Evolutionary conservation across 1,284 basidiomycete genomes (phyloP).

Genomic region (Ustanciosporium gigantosporum): DNA sequence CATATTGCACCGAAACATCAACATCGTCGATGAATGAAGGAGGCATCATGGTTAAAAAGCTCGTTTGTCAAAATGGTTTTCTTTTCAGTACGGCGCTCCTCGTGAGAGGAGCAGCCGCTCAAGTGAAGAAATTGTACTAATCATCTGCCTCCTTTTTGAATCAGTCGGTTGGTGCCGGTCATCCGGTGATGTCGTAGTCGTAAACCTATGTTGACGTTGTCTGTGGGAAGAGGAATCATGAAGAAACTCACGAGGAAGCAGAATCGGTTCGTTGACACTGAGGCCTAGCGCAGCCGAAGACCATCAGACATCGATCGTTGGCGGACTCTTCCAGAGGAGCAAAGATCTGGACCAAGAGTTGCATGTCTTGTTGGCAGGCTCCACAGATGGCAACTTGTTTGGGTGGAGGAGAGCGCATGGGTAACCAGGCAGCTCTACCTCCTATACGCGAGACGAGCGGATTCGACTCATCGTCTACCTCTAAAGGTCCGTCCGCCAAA

Average conservation of each 20-base stretch:
- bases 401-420: slow-evolving; percentile 34
- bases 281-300: slow-evolving; percentile 57
- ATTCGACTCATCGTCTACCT: slow-evolving; percentile 51
- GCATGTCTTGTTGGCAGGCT: slow-evolving; percentile 53
- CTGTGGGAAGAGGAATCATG: too few relatives aligned
- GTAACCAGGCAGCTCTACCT: slow-evolving; percentile 55
- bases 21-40: not conserved
- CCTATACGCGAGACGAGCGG: slow-evolving; percentile 59
- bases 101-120: slow-evolving; percentile 47
- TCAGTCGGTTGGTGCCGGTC: not conserved
- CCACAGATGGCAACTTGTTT: slow-evolving; percentile 31
- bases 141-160: slow-evolving; percentile 38
- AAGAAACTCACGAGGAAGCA: slow-evolving; percentile 51
- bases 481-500: slow-evolving; percentile 53
- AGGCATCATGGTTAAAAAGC: slow-evolving; percentile 60
- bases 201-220: too few relatives aligned
- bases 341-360: slow-evolving; percentile 59
- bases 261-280: slow-evolving; percentile 50
- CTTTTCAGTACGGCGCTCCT: slow-evolving; percentile 56
- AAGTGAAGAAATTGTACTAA: slow-evolving; percentile 62
- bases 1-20: too few relatives aligned
- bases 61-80: slow-evolving; percentile 59
- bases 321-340: slow-evolving; percentile 56
- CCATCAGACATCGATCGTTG: slow-evolving; percentile 54
- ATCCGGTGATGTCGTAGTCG: too few relatives aligned